These are phyloP conservation scores for Striga asiatica DNA, from an alignment of 257 asterid genomes.

Conservation along the genomic window DNA sequence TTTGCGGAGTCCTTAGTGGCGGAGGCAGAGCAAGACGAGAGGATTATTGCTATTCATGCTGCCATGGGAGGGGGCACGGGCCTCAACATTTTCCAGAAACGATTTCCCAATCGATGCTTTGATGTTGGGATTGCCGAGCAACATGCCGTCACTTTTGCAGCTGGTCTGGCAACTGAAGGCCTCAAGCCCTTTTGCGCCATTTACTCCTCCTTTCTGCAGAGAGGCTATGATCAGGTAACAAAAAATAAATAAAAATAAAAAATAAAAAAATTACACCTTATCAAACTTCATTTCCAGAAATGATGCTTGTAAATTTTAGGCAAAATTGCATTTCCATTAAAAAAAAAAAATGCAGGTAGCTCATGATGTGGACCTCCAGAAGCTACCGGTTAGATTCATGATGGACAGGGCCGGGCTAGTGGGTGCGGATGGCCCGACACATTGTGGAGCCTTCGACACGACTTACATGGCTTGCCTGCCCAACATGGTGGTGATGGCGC, in stretches of 20 bases:
- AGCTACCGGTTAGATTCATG: conserved; percentile 86
- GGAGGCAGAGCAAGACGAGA: conserved; percentile 83
- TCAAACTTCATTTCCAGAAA: not conserved
- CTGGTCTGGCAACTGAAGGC: conserved; percentile 96
- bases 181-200: conserved; percentile 84
- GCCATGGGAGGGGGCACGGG: conserved; percentile 99
- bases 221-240: conserved; percentile 89
- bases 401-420: conserved; percentile 96
- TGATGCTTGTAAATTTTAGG: not conserved
- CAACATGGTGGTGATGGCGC: conserved; percentile 99
- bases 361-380: conserved; percentile 90
- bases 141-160: conserved; percentile 93
- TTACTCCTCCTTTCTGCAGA: conserved; percentile 82
- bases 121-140: conserved; percentile 98
- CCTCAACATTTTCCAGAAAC: conserved; percentile 70
- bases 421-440: conserved; percentile 97
- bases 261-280: not conserved
- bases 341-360: conserved; percentile 83
- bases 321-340: too few species aligned
- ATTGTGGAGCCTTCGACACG: conserved; percentile 84
- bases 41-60: conserved; percentile 80
- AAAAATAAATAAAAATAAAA: too few species aligned
- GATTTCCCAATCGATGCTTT: conserved; percentile 71
- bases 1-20: conserved; percentile 83
- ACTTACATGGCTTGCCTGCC: conserved; percentile 94